Evolutionary conservation across 129 eudicot species (phyloP), one percentile per base, ranked within the genome.

Genomic region (Saussurea involucrata): DNA sequence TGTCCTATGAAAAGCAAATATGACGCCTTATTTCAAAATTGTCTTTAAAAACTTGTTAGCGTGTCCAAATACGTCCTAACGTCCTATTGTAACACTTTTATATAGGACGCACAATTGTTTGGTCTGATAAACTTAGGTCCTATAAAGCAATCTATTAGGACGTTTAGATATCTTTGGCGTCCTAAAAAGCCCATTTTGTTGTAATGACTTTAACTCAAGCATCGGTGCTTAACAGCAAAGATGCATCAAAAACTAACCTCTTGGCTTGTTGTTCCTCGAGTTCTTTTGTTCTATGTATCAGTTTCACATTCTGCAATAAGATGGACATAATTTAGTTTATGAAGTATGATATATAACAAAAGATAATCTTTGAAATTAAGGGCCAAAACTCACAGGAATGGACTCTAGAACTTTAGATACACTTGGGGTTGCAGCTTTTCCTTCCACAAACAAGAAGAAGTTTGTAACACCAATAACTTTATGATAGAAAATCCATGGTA

Each of bases 401-500:
- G 84, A 75, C 49, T 85, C 76, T 40, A 87, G 85, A 71, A 87
- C 83, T 75, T 73, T 87, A 20, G 89, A 87, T 63, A 82, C 85
- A 42, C 66, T 66, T 4, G 87, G 77, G 11, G 61, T 63, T 69
- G 92, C 89, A 76, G 92, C 89, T 61, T 87, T 87, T 78, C 92
- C 92, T 78, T 87, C 92, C 49, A 87, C 89, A 76, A 87, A 87
- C 58, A 87, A 57, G 77, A 84, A 79, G 66, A 87, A 87, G 74
- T 73, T 79, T 73, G 85, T 42, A 37, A 87, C 82, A 22, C 92
- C 92, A 69, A 79, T 72, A 49, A 88, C 86, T 68, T 85, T 88
- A 71, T 88, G 90, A 72, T 81, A 86, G 34, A 80, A 88, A 18
- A 86, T 53, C 90, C 90, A 88, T 27, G 90, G 93, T 53, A 88